Conservation (phyloP, 2,329 filamentous ascomycete species). For the Pseudogymnoascus pannorum region DNA sequence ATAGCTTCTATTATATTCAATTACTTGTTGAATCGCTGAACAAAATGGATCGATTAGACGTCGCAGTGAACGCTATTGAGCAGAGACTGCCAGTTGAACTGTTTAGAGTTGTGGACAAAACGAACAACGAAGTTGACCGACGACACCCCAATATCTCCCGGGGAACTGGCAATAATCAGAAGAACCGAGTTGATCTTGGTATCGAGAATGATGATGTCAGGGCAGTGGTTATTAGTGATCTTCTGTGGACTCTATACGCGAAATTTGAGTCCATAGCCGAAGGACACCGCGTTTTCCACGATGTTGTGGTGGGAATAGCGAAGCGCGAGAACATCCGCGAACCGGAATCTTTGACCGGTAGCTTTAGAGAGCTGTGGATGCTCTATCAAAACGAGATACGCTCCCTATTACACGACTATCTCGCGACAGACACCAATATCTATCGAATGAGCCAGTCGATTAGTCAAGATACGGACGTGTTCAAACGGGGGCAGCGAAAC, state of each 20-base stretch:
- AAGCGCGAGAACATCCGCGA: constrained; percentile 67
- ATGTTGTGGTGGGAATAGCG: constrained; percentile 80
- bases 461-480: constrained; percentile 36
- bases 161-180: constrained; percentile 41
- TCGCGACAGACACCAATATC: constrained; percentile 80
- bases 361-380: constrained; percentile 97
- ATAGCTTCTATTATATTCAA: constrained; percentile 90
- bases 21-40: constrained; percentile 84
- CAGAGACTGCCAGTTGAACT: constrained; percentile 89
- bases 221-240: constrained; percentile 80
- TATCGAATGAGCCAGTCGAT: constrained; percentile 52
- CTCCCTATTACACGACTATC: constrained; percentile 88
- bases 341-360: constrained; percentile 63
- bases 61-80: constrained; percentile 83
- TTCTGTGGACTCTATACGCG: constrained; percentile 86
- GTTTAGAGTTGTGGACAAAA: constrained; percentile 89
- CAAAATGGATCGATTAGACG: constrained; percentile 77
- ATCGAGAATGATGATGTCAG: constrained; percentile 68
- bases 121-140: constrained; percentile 87
- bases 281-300: constrained; percentile 87
- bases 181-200: constrained; percentile 56
- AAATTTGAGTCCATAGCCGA: constrained; percentile 98
- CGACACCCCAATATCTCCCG: constrained; percentile 78
- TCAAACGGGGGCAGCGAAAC: constrained; percentile 32
- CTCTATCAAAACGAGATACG: constrained; percentile 96